phyloP scores from a whole-genome alignment of 805 yeast species.

The Zygosaccharomyces kombuchaensis region DNA sequence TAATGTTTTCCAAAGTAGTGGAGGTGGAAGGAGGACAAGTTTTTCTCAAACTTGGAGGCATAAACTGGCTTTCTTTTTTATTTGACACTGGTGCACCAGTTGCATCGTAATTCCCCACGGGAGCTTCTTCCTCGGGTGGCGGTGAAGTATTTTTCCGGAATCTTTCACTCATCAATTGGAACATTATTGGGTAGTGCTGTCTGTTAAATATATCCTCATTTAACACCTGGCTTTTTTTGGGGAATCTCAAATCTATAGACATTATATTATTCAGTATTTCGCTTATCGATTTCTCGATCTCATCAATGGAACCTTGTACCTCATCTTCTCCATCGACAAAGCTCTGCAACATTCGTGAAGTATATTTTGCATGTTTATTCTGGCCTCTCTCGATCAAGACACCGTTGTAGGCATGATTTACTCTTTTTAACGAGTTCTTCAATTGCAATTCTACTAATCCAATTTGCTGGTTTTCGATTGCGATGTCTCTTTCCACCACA shows the following conservation, averaged over 20 bases:
- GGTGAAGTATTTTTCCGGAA: slow-evolving; percentile 16
- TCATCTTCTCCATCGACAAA: slow-evolving; percentile 8
- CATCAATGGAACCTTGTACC: slow-evolving; percentile 11
- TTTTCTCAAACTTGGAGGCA: slow-evolving; percentile 14
- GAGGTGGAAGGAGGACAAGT: slow-evolving; percentile 16
- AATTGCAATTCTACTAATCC: slow-evolving; percentile 22
- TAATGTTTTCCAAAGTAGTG: slow-evolving; percentile 17
- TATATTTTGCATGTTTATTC: slow-evolving; percentile 7
- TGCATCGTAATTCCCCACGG: not conserved
- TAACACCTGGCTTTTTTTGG: slow-evolving; percentile 37
- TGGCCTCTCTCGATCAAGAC: slow-evolving; percentile 14
- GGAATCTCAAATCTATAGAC: slow-evolving; percentile 36
- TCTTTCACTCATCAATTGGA: slow-evolving; percentile 24
- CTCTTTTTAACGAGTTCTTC: slow-evolving; percentile 20
- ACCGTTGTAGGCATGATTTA: slow-evolving; percentile 21
- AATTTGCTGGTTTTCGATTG: slow-evolving; percentile 32
- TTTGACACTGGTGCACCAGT: not conserved
- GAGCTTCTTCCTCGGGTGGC: slow-evolving; percentile 15
- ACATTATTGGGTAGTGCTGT: slow-evolving; percentile 42
- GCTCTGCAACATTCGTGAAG: slow-evolving; percentile 13
- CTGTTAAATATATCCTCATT: slow-evolving; percentile 37
- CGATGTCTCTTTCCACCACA: slow-evolving; percentile 29
- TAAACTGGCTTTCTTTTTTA: not conserved
- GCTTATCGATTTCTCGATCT: slow-evolving; percentile 12
- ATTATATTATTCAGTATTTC: slow-evolving; percentile 25